Evolutionary conservation across 805 yeast species (phyloP), one percentile per base, ranked within the genome.

Genomic region (Starmerella ratchasimensis): DNA sequence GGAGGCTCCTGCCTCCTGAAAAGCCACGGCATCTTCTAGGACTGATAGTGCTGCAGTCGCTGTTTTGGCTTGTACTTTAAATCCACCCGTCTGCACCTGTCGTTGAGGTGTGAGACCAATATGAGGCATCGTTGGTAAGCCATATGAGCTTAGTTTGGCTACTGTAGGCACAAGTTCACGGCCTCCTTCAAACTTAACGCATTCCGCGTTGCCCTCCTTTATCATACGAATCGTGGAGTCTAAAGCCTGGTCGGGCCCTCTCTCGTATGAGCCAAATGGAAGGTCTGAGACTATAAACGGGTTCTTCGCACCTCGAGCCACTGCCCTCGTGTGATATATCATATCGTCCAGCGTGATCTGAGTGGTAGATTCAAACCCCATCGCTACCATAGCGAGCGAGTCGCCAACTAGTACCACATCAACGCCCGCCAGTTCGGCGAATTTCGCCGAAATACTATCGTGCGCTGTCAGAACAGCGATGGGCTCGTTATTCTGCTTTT

Each of bases 21-120:
- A 57, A 6, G 70, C 71, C 36, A 67, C 43, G 2, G 95, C 93
- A 42, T 84, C 83, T 27, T 73, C 62, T 31, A 68, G 65, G 2
- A 88, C 62, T 13, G 65, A 58, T 4, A 64, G 33, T 0, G 93
- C 93, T 24, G 67, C 65, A 3, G 55, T 54, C 0, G 63, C 59
- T 0, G 72, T 62, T 33, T 62, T 61, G 0, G 94, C 96, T 56
- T 88, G 98, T 1, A 81, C 78, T 57, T 75, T 79, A 59, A 77
- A 88, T 0, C 98, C 98, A 16, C 95, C 86, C 11, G 80, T 54
- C 0, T 81, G 55, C 45, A 81, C 72, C 44, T 74, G 74, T 30
- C 81, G 69, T 56, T 90, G 97, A 2, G 98, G 98, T 3, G 94
- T 82, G 23, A 88, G 62, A 0, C 98, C 98, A 22, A 82, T 72